Base-by-base conservation (phyloP, 345 rosid species). In the Eucalyptus dawsonii region DNA sequence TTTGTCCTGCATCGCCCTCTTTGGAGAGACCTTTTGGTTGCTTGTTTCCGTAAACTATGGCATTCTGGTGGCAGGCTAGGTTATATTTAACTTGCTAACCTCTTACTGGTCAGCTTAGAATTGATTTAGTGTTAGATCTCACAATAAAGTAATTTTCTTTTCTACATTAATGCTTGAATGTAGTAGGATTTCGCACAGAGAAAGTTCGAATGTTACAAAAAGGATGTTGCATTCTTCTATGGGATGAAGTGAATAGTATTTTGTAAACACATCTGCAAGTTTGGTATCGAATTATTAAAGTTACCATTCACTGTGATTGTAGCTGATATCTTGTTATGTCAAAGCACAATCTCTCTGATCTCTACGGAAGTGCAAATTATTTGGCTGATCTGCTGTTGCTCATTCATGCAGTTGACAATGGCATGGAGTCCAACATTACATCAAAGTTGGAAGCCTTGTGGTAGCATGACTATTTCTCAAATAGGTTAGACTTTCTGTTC, bases 401-500 rank as follows among this genome's bases (percentile, higher is more conserved):
- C 45, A 56, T 89, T 88, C 88, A 90, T 95, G 94, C 95, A 97
- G 99, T 88, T 97, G 94, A 91, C 90, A 92, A 53, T 88, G 88
- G 92, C 94, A 45, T 97, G 99, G 99, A 93, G 93, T 89, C 94
- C 92, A 86, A 94, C 93, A 88, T 60, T 87, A 31, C 93, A 86
- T 88, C 93, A 92, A 89, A 87, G 89, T 85, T 97, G 99, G 99
- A 95, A 92, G 91, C 96, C 98, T n/a, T 95, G 97, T 89, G 91
- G 90, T 22, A 92, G 90, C 85, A 91, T 90, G 22, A 94, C 91
- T 54, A 91, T 88, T 62, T 88, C 96, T 89, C 91, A 93, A 90
- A 88, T 92, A 97, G 99, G 99, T 97, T 80, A n/a, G 90, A 69
- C 87, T 92, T 87, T 44, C 65, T 88, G 45, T 88, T 25, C 87